A percentile compares a stretch with the other conserved stretches of the same genome.
Evolutionary conservation across 2,329 filamentous ascomycete species (phyloP).

Genomic region (Xylariaceae sp.): DNA sequence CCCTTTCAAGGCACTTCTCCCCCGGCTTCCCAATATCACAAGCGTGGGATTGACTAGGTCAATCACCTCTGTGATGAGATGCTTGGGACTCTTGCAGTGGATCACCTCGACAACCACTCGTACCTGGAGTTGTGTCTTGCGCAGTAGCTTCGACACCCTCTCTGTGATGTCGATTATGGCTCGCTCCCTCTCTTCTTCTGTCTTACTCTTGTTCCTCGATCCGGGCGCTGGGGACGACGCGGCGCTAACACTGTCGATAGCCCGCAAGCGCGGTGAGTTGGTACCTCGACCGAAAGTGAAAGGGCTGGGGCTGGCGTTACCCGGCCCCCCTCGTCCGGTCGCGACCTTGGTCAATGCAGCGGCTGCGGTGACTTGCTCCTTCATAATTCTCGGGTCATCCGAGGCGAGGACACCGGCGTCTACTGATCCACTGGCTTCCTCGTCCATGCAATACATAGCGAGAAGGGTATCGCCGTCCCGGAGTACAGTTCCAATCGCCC

Average conservation of each 20-base stretch:
- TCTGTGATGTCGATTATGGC: constrained; percentile 82
- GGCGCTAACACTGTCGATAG: constrained; percentile 32
- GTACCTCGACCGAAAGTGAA: constrained; percentile 26
- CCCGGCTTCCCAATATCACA: constrained; percentile 87
- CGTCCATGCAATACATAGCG: constrained; percentile 88
- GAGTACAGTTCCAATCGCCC: constrained; percentile 93
- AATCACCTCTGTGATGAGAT: constrained; percentile 95
- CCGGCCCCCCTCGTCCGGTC: constrained; percentile 22
- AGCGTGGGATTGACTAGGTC: constrained; percentile 86
- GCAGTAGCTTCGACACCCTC: constrained; percentile 73
- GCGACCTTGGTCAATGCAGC: constrained; percentile 49
- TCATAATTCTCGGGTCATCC: constrained; percentile 69
- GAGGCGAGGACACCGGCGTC: constrained; percentile 51
- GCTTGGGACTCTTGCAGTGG: constrained; percentile 96
- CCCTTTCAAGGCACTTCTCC: constrained; percentile 89
- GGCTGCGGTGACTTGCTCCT: constrained; percentile 68
- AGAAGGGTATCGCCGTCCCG: constrained; percentile 91
- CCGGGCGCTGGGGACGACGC: constrained; percentile 45
- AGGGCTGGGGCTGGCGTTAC: constrained; percentile 25
- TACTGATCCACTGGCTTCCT: constrained; percentile 62
- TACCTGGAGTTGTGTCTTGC: constrained; percentile 89
- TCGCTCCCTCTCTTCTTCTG: constrained; percentile 72
- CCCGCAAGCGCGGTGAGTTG: constrained; percentile 34
- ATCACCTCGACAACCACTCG: constrained; percentile 92
- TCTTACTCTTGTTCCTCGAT: constrained; percentile 48